Conservation (phyloP, 2,329 filamentous ascomycete species). For the Alternaria sp. region DNA sequence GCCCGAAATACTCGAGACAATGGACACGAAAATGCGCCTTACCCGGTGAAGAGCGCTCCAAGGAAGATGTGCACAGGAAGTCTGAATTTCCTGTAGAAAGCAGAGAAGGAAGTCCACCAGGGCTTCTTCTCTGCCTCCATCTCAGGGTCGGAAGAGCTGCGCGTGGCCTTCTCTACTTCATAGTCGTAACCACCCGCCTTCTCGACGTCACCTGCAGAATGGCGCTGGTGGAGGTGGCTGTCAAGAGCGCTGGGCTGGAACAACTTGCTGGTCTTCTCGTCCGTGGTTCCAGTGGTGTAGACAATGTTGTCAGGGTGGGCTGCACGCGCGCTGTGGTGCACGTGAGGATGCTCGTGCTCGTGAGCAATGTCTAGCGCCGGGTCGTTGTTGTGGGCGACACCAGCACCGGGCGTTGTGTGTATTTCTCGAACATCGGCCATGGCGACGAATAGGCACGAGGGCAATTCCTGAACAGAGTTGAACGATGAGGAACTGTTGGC, state of each 20-base stretch:
- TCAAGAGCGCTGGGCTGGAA: conserved; percentile 51
- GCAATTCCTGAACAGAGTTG: conserved; percentile 38
- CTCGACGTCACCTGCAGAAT: conserved; percentile 40
- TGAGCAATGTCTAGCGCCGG: conserved; percentile 49
- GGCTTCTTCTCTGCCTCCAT: conserved; percentile 30
- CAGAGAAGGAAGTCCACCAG: conserved; percentile 24
- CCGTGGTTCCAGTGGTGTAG: conserved; percentile 50
- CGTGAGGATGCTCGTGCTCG: conserved; percentile 51
- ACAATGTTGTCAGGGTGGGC: conserved; percentile 42
- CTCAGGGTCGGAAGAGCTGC: conserved; percentile 38
- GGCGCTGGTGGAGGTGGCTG: conserved; percentile 51
- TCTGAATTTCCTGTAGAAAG: conserved; percentile 52
- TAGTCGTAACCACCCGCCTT: conserved; percentile 47
- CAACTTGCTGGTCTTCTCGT: conserved; percentile 42
- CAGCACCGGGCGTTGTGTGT: conserved; percentile 47
- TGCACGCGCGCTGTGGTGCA: conserved; percentile 49
- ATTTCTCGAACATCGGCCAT: conserved; percentile 44
- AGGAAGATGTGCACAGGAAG: conserved; percentile 54
- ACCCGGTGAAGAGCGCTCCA: conserved; percentile 64
- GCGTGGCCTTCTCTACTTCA: conserved; percentile 53
- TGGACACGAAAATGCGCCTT: conserved; percentile 28
- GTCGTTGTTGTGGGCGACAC: conserved; percentile 46
- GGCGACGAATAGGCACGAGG: conserved; percentile 37
- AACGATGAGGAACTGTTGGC: conserved; percentile 39
- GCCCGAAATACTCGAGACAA: conserved; percentile 13